These are phyloP conservation scores for Litsea cubeba DNA, from an alignment of 164 flowering plant genomes.

Conservation along the genomic window DNA sequence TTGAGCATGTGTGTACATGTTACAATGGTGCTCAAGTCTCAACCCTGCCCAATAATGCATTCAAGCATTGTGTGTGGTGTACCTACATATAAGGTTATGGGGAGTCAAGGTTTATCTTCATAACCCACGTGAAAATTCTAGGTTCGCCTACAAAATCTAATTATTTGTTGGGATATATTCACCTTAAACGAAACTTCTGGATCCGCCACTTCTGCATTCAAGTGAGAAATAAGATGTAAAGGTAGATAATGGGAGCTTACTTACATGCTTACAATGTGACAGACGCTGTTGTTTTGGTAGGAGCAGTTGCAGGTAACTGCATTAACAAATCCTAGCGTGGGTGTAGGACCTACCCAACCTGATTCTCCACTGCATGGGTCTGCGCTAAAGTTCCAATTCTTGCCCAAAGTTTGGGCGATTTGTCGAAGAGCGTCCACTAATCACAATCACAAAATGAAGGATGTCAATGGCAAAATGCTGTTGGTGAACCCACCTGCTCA, in stretches of 20 bases:
- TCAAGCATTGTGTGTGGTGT: too few species aligned
- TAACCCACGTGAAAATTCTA: too few species aligned
- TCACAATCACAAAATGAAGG: neutral
- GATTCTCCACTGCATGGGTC: slow-evolving; percentile 41
- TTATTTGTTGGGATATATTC: too few species aligned
- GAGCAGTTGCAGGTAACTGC: slow-evolving; percentile 44
- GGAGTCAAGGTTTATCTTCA: too few species aligned
- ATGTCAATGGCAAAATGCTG: neutral
- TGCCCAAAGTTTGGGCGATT: slow-evolving; percentile 35
- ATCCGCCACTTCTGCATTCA: too few species aligned
- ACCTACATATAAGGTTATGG: too few species aligned
- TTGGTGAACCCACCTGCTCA: too few species aligned
- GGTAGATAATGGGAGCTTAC: neutral
- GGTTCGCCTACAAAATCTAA: too few species aligned
- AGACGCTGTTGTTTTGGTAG: slow-evolving; percentile 28
- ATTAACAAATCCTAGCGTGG: slow-evolving; percentile 5
- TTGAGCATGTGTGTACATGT: too few species aligned
- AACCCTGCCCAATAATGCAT: too few species aligned
- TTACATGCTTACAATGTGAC: slow-evolving; percentile 60
- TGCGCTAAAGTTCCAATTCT: slow-evolving; percentile 50
- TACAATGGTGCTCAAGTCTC: too few species aligned
- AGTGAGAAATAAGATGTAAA: neutral
- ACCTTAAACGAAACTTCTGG: too few species aligned
- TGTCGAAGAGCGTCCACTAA: neutral
- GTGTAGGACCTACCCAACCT: slow-evolving; percentile 19